Conservation (phyloP, 306 rosid species). For the Sicyos edulis region DNA sequence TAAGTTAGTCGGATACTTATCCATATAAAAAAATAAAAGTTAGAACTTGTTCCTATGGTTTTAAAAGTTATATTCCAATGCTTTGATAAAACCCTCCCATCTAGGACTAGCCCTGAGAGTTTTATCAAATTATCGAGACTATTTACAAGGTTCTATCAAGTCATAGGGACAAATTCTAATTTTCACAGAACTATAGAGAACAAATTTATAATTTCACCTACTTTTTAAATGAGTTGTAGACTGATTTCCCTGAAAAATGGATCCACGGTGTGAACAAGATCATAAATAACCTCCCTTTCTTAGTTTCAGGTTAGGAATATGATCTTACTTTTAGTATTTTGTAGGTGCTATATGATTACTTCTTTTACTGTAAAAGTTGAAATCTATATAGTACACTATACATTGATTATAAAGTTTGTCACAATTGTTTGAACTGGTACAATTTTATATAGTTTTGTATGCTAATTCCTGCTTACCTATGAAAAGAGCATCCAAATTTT, state of each 20-base stretch:
- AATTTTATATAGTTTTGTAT: conserved; percentile 1
- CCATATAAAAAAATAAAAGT: too few species aligned
- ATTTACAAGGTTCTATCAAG: too few species aligned
- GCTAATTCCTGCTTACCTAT: background rate
- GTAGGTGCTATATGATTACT: background rate
- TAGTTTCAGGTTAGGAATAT: background rate
- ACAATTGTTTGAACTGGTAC: background rate
- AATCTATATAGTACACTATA: background rate
- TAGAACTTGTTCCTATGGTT: too few species aligned
- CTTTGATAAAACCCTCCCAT: too few species aligned
- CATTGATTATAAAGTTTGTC: background rate
- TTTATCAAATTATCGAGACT: too few species aligned
- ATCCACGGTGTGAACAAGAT: background rate
- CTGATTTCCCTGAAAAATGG: background rate
- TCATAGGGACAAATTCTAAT: too few species aligned
- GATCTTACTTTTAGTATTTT: background rate
- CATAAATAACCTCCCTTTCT: background rate
- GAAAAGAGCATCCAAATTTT: conserved; percentile 2
- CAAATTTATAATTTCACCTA: too few species aligned
- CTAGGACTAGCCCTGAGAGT: too few species aligned
- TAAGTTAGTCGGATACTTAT: too few species aligned
- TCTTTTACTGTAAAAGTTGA: background rate
- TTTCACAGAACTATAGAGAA: too few species aligned
- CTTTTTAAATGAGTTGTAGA: background rate
- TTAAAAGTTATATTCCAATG: too few species aligned